Percentiles rank a stretch among this genome's conserved stretches.
These are phyloP conservation scores for Eimeria necatrix DNA, from an alignment of 169 alveolate species.

Conservation along the genomic window DNA sequence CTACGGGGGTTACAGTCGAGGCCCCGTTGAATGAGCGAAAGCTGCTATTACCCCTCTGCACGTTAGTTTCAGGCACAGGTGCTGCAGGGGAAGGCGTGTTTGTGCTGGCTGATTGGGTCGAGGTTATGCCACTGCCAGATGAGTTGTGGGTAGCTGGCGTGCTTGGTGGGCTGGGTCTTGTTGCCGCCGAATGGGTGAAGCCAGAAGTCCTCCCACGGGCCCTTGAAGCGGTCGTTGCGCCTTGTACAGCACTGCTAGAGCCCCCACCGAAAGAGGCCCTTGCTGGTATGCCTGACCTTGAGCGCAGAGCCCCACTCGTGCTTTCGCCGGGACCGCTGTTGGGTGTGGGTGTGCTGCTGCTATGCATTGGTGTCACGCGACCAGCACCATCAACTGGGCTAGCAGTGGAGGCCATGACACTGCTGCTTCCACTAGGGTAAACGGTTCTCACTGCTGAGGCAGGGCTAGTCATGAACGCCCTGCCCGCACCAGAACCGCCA, in stretches of 20 bases:
- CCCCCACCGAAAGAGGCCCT: conserved; percentile 17
- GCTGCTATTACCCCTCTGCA: conserved; percentile 60
- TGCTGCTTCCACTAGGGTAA: conserved; percentile 14
- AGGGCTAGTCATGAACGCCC: conserved; percentile 46
- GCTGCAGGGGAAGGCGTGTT: not conserved
- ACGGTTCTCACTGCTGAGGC: not conserved
- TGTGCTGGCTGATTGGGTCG: not conserved
- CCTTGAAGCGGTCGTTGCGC: not conserved
- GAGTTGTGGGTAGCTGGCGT: not conserved
- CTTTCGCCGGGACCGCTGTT: not conserved
- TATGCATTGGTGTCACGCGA: not conserved
- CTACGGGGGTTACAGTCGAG: not conserved
- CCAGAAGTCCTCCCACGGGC: conserved; percentile 15
- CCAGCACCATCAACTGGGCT: not conserved
- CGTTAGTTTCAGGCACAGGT: conserved; percentile 9
- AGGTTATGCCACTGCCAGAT: no score
- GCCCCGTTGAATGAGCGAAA: conserved; percentile 60
- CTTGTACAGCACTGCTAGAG: not conserved
- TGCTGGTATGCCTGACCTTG: not conserved
- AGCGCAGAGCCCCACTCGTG: conserved; percentile 1
- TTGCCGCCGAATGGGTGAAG: not conserved
- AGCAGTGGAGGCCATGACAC: not conserved
- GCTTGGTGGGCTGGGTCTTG: not conserved
- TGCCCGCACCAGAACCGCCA: conserved; percentile 43
- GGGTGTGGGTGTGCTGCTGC: conserved; percentile 26